Percentiles rank a stretch among this genome's conserved stretches.
Conservation (phyloP, 73 alveolate genomes). For the Tetrahymena thermophila region DNA sequence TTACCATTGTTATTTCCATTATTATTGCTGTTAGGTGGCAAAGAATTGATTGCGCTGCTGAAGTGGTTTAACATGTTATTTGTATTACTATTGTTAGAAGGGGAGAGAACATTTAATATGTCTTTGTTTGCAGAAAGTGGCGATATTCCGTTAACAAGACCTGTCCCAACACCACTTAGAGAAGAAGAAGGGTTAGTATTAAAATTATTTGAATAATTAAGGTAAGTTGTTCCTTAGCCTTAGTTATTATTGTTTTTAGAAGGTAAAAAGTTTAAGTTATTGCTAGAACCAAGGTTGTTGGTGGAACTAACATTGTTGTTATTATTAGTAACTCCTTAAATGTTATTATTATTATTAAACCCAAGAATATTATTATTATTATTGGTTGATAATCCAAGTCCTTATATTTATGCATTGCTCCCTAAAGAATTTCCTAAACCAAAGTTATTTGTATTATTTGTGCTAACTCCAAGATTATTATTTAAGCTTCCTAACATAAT, state of each 20-base stretch:
- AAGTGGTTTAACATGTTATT: not conserved
- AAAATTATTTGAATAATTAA: not conserved
- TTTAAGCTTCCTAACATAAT: not conserved
- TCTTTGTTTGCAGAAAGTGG: not conserved
- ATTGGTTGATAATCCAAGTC: not conserved
- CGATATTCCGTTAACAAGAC: not conserved
- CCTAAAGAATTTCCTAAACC: not conserved
- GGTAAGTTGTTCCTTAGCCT: not conserved
- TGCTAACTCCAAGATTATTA: not conserved
- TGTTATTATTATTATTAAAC: not conserved
- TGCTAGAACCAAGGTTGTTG: not conserved
- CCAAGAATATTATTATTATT: not conserved
- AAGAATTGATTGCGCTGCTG: not conserved
- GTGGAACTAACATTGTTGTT: not conserved
- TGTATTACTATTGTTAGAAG: not conserved
- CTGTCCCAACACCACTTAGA: not conserved
- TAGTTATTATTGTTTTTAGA: not conserved
- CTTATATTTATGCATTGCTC: not conserved
- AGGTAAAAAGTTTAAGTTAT: not conserved
- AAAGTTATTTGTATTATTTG: not conserved
- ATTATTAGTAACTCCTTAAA: not conserved
- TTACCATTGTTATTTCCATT: not conserved
- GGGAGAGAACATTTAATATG: not conserved
- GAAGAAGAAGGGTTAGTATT: not conserved
- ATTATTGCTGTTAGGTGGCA: not conserved